Base-by-base conservation (phyloP, 2,329 filamentous ascomycete genomes). In the Diaporthe citri region DNA sequence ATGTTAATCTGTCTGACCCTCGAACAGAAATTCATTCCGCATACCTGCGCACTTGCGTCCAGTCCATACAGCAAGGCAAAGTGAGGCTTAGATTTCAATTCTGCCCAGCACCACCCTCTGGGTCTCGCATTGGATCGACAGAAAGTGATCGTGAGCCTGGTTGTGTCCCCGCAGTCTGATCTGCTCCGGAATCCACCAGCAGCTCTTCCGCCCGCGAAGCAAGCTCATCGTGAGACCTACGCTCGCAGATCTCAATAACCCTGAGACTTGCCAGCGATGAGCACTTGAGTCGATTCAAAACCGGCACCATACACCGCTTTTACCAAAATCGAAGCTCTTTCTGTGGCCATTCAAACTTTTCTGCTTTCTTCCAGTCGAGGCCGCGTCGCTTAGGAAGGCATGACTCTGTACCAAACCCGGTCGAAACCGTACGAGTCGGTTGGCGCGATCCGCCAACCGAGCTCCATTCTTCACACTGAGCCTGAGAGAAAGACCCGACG, bases 361-460 rank as follows among this genome's bases (percentile, higher is more conserved):
- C 34, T 25, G n/a, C n/a, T 28, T 31, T 39, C n/a, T 28, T 43
- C 4, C 6, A 43, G 12, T 62, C 39, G 25, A 43, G 59, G 15
- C 25, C 25, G 59, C 39, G 3, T 46, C n/a, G 59, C 25, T 22
- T 17, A 46, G 36, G 9, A 31, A 25, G 2, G 8, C 39, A 64
- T 64, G 59, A 64, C 39, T 64, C 39, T 8, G 17, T 22, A 31
- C 39, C 25, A 31, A 22, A 28, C 56, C n/a, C 25, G 59, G 39
- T 46, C 22, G 60, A 46, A 64, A 48, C 41, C 17, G 41, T 48
- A 31, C 60, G 60, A 46, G 60, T 64, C 60, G 41, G 15, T 34
- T 46, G 31, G 56, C 34, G 25, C 20, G 17, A 28, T 41, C 41
- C 41, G n/a, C 25, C 28, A 20, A 15, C 25, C 10, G 41, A 34